A percentile compares a stretch with the other conserved stretches of the same genome.
Evolutionary conservation across 495 filamentous ascomycete genomes (phyloP).

Genomic region (Astrothelium subdiscretum): DNA sequence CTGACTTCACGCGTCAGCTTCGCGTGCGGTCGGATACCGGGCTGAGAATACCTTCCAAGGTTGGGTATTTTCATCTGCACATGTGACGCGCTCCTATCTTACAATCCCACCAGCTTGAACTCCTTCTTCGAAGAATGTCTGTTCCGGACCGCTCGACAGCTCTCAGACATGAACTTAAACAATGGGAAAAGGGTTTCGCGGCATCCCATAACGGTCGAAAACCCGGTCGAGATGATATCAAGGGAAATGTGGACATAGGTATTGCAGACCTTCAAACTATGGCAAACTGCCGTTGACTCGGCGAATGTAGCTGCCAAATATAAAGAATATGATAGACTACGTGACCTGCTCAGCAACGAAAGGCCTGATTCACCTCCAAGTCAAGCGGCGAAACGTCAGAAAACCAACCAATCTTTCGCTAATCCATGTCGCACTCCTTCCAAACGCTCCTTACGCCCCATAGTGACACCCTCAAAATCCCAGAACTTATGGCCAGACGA

Average conservation of each 20-base stretch:
- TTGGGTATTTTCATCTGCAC: too few relatives aligned
- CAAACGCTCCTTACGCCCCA: slow-evolving; percentile 21
- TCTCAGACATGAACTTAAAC: slow-evolving; percentile 54
- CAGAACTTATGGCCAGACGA: neutral
- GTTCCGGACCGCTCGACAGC: neutral
- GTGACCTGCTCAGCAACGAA: slow-evolving; percentile 87
- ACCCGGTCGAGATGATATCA: slow-evolving; percentile 76
- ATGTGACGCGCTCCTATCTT: too few relatives aligned
- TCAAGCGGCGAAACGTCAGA: slow-evolving; percentile 23
- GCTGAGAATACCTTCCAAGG: too few relatives aligned
- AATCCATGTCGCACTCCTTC: slow-evolving; percentile 8
- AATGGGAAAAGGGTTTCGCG: slow-evolving; percentile 75
- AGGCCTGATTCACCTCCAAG: slow-evolving; percentile 69
- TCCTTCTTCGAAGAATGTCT: neutral
- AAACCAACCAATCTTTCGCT: neutral
- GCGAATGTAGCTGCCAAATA: slow-evolving; percentile 63
- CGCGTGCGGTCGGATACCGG: too few relatives aligned
- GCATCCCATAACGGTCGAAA: slow-evolving; percentile 58
- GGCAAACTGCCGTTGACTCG: neutral
- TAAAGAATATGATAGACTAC: slow-evolving; percentile 71
- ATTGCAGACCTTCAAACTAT: slow-evolving; percentile 8
- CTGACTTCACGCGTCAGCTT: neutral
- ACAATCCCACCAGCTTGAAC: too few relatives aligned
- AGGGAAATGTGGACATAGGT: slow-evolving; percentile 74
- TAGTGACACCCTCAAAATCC: slow-evolving; percentile 31